Evolutionary conservation across 1,139 yeast species (phyloP), one percentile per base, ranked within the genome.

Genomic region (Ashbya aceris): DNA sequence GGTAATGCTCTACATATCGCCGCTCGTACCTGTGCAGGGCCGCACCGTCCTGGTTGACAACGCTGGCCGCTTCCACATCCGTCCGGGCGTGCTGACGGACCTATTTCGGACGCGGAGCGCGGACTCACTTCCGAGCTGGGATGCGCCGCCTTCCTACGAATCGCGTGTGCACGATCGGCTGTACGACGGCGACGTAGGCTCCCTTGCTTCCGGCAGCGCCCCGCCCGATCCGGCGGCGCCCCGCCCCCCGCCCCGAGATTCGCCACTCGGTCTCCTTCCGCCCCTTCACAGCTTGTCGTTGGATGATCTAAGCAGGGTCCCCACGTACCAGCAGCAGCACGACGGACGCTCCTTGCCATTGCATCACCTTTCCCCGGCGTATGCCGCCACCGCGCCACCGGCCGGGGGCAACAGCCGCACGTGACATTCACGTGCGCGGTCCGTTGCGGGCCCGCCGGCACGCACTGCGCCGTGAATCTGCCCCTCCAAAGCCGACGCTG

Each of bases 1-100:
- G 0, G 66, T 82, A 2, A 63, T 66, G 27, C 58, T 82, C 2
- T 82, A 74, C 54, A 62, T 78, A 5, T 74, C 79, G 45, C 75
- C 83, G 2, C 68, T 68, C 17, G 78, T 79, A 4, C 66, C 66
- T 32, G 71, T 76, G 36, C 58, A 67, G 27, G 83, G 81, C 0
- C 62, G 75, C 36, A 73, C 69, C 44, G 74, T 70, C 40, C 69
- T 71, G 28, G 59, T 77, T 27, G 83, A 78, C 46, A 65, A 68
- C 23, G 58, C 62, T 30, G 74, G 75, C 9, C 69, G 68, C 48
- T 73, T 77, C 2, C 67, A 71, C 38, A 73, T 78, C 53, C 62
- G 70, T 29, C 58, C 69, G 10, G 59, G 57, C 4, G 56, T 58
- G 28, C 43, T 51, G 12, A 55, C 49, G 1, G 45, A 49, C n/a